Percentiles rank a stretch among this genome's conserved stretches.
phyloP scores from a whole-genome alignment of 208 protist species.

The Acanthamoeba culbertsoni region DNA sequence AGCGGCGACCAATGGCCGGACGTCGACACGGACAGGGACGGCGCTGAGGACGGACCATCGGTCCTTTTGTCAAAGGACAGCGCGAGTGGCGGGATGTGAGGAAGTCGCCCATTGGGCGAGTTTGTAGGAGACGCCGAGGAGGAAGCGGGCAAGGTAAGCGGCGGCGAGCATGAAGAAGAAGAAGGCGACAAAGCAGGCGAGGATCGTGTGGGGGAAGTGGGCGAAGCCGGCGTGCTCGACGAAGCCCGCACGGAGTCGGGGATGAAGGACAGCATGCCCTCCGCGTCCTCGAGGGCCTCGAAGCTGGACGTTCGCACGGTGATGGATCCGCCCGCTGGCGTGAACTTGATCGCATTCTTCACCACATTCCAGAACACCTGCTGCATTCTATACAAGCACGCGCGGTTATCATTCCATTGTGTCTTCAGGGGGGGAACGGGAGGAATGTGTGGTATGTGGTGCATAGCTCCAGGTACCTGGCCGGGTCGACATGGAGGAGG shows the following conservation, averaged over 20 bases:
- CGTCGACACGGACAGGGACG: neutral
- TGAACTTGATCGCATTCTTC: constrained; percentile 49
- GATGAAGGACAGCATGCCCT: neutral
- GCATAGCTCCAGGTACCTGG: neutral
- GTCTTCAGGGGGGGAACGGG: neutral
- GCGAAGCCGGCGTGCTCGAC: neutral
- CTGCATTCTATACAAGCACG: neutral
- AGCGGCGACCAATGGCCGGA: neutral
- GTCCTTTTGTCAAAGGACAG: neutral
- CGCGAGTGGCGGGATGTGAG: neutral
- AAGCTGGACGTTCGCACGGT: neutral
- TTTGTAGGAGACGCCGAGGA: neutral
- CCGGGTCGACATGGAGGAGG: neutral
- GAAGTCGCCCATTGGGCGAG: neutral
- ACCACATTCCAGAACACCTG: constrained; percentile 32
- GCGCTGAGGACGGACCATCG: neutral
- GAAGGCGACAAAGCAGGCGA: neutral
- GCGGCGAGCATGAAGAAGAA: neutral
- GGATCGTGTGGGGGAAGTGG: neutral
- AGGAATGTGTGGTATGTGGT: no score
- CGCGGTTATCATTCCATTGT: neutral
- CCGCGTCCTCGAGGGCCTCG: neutral
- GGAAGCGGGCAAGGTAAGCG: no score
- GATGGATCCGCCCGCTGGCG: neutral
- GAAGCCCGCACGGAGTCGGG: neutral